Evolutionary conservation across 345 rosid species (phyloP).

Genomic region (Cardamine occulta): DNA sequence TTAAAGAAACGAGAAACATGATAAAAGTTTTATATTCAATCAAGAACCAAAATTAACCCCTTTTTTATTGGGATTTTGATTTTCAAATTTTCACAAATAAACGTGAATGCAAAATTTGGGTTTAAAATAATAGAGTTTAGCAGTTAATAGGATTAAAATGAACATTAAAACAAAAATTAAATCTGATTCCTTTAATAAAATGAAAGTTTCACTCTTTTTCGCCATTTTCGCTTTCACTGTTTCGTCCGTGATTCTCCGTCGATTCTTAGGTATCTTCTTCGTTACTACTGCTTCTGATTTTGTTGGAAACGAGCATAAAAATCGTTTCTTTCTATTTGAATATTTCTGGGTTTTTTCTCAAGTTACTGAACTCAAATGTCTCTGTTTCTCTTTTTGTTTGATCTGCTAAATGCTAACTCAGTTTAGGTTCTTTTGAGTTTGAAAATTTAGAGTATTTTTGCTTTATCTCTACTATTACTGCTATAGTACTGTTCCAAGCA

Average conservation of each 20-base stretch:
- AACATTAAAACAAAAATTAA: too few relatives aligned
- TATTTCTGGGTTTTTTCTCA: constrained; percentile 12
- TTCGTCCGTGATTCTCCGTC: too few relatives aligned
- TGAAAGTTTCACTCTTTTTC: too few relatives aligned
- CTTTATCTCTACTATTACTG: too few relatives aligned
- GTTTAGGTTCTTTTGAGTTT: background rate
- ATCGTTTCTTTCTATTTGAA: background rate
- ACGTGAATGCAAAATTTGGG: background rate
- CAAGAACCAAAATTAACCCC: background rate
- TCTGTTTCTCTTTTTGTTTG: background rate
- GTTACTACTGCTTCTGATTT: too few relatives aligned
- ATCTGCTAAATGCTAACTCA: background rate
- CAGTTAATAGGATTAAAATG: too few relatives aligned
- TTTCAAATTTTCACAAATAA: background rate
- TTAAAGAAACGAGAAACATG: background rate
- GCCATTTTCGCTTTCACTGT: too few relatives aligned
- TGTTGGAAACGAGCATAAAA: too few relatives aligned
- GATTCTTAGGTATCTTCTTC: too few relatives aligned
- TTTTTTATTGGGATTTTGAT: background rate
- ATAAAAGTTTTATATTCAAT: background rate
- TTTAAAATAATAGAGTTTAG: too few relatives aligned
- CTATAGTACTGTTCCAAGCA: background rate
- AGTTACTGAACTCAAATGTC: background rate
- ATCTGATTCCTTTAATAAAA: too few relatives aligned
- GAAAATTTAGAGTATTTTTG: too few relatives aligned